Conservation (phyloP, 192 early-diverging fungal species). For the Gryganskiella cystojenkinii region DNA sequence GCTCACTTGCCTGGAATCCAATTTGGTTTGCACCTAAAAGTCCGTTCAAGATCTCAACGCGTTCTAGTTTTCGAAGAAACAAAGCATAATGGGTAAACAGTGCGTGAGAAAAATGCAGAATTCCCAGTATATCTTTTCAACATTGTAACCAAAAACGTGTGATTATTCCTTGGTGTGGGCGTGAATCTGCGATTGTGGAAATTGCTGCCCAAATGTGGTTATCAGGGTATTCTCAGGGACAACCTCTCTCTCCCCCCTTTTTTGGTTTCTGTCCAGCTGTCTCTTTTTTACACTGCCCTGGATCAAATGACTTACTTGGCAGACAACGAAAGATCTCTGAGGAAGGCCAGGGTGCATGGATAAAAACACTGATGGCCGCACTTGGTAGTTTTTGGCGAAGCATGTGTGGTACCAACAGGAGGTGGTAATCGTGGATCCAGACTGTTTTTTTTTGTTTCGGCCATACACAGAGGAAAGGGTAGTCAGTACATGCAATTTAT, state of each 20-base stretch:
- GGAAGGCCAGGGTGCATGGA: constrained; percentile 97
- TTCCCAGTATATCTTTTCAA: no score
- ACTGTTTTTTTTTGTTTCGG: constrained; percentile 75
- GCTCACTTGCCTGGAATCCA: constrained; percentile 90
- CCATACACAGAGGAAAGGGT: constrained; percentile 1
- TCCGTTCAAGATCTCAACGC: constrained; percentile 86
- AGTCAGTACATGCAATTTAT: background rate
- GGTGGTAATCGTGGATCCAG: constrained; percentile 99
- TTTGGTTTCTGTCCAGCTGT: background rate
- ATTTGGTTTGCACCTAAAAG: constrained; percentile 92
- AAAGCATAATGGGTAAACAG: background rate
- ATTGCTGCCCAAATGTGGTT: background rate
- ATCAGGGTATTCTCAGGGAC: background rate
- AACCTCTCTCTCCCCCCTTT: background rate
- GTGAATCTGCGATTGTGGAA: background rate
- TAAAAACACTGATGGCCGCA: constrained; percentile 92
- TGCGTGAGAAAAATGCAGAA: background rate
- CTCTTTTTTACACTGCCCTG: no score
- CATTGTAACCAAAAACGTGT: background rate
- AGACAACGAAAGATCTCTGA: constrained; percentile 97
- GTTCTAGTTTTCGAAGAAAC: constrained; percentile 55
- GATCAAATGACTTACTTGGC: constrained; percentile 61
- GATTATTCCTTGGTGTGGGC: no score
- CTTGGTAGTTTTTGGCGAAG: constrained; percentile 81
- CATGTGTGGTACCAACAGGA: constrained; percentile 91